Evolutionary conservation across 2,329 filamentous ascomycete species (phyloP).

Genomic region (Colletotrichum sp.): DNA sequence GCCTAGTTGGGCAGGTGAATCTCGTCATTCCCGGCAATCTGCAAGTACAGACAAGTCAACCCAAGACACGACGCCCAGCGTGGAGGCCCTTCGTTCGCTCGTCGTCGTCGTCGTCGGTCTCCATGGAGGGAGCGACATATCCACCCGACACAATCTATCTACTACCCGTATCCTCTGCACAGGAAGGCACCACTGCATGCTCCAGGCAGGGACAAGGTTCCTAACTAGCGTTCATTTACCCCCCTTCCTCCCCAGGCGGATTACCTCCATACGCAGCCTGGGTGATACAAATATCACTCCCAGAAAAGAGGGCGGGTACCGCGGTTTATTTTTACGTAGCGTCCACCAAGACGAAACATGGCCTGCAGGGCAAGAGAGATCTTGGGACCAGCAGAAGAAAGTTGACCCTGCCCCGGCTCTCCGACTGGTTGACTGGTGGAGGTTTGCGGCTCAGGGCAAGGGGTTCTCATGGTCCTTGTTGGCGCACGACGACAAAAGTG

Average conservation of each 20-base stretch:
- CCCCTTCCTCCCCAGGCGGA: background rate
- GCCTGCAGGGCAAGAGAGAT: background rate
- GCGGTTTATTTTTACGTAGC: background rate
- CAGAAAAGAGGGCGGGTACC: background rate
- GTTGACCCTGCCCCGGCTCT: background rate
- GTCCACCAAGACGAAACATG: background rate
- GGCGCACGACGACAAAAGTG: background rate
- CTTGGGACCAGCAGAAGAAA: background rate
- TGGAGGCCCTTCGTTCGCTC: background rate
- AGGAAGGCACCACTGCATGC: background rate
- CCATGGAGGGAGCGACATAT: background rate
- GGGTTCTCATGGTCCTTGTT: background rate
- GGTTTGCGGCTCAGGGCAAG: background rate
- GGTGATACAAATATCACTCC: background rate
- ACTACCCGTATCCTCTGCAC: background rate
- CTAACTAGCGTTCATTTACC: background rate
- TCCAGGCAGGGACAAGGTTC: background rate
- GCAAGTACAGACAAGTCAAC: background rate
- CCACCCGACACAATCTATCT: background rate
- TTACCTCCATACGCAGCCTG: background rate
- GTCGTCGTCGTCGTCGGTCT: background rate
- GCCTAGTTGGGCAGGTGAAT: slow-evolving; percentile 7
- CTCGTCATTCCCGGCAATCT: background rate
- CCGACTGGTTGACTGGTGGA: background rate
- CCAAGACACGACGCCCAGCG: background rate